Percentiles rank a stretch among this genome's conserved stretches.
Conservation (phyloP, 2,329 filamentous ascomycete species). For the Cladophialophora yegresii region DNA sequence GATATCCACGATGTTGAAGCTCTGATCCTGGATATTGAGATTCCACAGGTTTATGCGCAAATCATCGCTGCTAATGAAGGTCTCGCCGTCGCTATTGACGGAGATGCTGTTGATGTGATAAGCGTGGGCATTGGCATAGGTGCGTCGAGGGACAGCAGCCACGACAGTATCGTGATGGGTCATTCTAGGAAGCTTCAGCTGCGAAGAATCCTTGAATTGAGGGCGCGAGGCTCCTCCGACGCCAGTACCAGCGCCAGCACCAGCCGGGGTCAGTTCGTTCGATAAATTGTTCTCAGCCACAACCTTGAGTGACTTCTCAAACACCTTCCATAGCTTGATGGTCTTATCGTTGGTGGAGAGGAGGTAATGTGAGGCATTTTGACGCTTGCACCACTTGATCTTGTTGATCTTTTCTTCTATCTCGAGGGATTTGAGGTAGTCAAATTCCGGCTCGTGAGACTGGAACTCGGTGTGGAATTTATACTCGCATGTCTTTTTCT, state of each 20-base stretch:
- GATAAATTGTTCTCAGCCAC: slow-evolving; percentile 99
- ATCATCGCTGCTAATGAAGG: slow-evolving; percentile 98
- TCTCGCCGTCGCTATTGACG: slow-evolving; percentile 99
- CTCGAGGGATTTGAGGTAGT: slow-evolving; percentile 97
- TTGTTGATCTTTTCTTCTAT: slow-evolving; percentile 99
- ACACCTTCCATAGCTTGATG: slow-evolving; percentile 99
- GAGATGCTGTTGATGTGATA: slow-evolving; percentile 99
- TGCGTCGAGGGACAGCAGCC: slow-evolving; percentile 90
- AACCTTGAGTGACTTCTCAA: slow-evolving; percentile 98
- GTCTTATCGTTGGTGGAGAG: slow-evolving; percentile 99
- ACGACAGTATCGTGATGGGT: slow-evolving; percentile 99
- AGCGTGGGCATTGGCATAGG: slow-evolving; percentile 96
- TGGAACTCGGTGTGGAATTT: slow-evolving; percentile 99
- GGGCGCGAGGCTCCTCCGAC: slow-evolving; percentile 71
- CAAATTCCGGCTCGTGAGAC: slow-evolving; percentile 98
- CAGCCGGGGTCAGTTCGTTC: slow-evolving; percentile 80
- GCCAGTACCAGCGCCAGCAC: slow-evolving; percentile 63
- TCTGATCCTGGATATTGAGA: slow-evolving; percentile 97
- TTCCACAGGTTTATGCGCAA: slow-evolving; percentile 98
- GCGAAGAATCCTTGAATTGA: slow-evolving; percentile 75
- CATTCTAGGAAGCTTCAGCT: slow-evolving; percentile 90
- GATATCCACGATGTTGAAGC: slow-evolving; percentile 99
- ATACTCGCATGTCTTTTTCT: slow-evolving; percentile 99
- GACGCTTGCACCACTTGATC: slow-evolving; percentile 98
- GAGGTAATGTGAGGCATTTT: slow-evolving; percentile 97